phyloP scores from a whole-genome alignment of 495 filamentous ascomycete genomes.

The Lasiosphaeria hispida region DNA sequence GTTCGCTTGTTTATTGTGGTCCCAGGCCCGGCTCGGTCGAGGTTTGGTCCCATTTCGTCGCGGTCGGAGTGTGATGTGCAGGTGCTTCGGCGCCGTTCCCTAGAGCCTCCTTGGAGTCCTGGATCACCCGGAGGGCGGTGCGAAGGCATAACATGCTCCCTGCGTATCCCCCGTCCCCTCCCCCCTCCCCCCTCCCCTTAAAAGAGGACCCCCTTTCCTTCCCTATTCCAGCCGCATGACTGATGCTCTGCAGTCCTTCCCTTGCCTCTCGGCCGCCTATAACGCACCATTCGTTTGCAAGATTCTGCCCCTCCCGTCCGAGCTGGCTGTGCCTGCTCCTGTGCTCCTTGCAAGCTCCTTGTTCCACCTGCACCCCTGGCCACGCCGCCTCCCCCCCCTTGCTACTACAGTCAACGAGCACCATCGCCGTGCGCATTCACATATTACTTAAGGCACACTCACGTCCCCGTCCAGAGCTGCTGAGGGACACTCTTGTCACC shows the following conservation, averaged over 20 bases:
- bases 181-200: not conserved
- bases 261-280: slow-evolving; percentile 1
- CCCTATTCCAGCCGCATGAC: slow-evolving; percentile 1
- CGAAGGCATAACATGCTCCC: slow-evolving; percentile 8
- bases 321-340: slow-evolving; percentile 15
- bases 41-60: not conserved
- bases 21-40: not conserved
- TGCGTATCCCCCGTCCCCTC: not conserved
- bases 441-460: slow-evolving; percentile 15
- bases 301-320: not conserved
- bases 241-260: slow-evolving; percentile 2
- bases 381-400: not conserved
- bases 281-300: not conserved
- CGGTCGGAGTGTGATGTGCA: not conserved
- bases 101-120: not conserved
- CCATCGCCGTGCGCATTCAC: not conserved
- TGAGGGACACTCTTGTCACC: slow-evolving; percentile 19
- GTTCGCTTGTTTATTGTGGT: not conserved
- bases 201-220: slow-evolving; percentile 2
- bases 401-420: not conserved
- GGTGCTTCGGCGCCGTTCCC: not conserved
- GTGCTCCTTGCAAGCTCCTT: slow-evolving; percentile 11
- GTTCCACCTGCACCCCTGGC: slow-evolving; percentile 4
- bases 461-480: not conserved
- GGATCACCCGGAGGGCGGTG: not conserved